Evolutionary conservation across 208 protist genomes (phyloP).

Genomic region (Trichomonas tenax): DNA sequence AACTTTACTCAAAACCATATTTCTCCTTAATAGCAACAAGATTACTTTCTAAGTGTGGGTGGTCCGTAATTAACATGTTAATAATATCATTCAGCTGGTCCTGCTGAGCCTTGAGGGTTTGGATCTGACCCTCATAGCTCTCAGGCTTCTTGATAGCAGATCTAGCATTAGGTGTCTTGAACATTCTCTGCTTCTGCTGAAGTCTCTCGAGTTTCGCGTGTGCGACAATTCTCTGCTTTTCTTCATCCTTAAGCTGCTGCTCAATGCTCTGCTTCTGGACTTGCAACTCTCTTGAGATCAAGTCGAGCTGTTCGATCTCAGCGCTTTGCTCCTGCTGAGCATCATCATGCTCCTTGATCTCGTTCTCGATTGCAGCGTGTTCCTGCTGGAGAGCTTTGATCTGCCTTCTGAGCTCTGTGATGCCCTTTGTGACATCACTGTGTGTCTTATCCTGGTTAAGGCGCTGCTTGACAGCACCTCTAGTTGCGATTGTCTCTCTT

Average conservation of each 20-base stretch:
- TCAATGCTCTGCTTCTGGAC: neutral
- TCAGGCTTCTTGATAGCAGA: neutral
- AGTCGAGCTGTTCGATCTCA: neutral
- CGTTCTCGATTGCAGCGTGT: neutral
- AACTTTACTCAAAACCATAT: neutral
- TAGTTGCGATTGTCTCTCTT: conserved; percentile 13
- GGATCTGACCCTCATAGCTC: neutral
- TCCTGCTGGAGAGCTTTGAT: neutral
- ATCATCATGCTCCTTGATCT: neutral
- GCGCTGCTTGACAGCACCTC: neutral
- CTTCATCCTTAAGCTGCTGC: neutral
- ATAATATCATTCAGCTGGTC: neutral
- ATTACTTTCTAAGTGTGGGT: conserved; percentile 1
- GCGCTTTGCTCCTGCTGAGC: neutral
- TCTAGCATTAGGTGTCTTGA: neutral
- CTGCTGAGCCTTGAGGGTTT: neutral
- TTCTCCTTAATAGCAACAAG: neutral
- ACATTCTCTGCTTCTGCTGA: neutral
- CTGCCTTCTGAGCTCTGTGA: neutral
- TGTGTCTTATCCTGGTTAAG: neutral
- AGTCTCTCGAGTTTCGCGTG: neutral
- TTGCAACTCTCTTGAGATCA: neutral
- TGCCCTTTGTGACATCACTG: neutral
- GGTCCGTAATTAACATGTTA: neutral
- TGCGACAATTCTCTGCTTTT: neutral